Evolutionary conservation across 2,329 filamentous ascomycete genomes (phyloP).

Genomic region (Grosmannia clavigera): DNA sequence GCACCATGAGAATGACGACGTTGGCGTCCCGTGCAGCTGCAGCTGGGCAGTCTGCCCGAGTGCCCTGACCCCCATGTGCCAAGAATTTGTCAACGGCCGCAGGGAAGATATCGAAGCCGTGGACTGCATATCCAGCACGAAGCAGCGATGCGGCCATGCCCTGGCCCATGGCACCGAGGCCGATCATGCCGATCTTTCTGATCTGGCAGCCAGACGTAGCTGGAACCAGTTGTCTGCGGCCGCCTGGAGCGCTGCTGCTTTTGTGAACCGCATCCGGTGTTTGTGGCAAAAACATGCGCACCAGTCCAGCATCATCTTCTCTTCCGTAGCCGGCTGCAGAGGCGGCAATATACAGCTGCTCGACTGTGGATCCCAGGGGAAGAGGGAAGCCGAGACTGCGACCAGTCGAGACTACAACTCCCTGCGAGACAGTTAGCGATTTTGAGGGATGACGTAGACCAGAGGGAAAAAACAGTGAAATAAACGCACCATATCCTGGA

Average conservation of each 20-base stretch:
- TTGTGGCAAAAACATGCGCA: constrained; percentile 11
- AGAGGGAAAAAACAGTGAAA: neutral
- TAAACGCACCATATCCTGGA: neutral
- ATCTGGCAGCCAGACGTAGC: constrained; percentile 14
- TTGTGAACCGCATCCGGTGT: constrained; percentile 12
- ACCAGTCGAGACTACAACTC: neutral
- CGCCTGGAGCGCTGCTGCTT: neutral
- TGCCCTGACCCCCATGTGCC: constrained; percentile 13
- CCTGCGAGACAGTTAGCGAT: neutral
- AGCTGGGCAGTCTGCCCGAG: constrained; percentile 15
- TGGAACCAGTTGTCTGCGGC: constrained; percentile 11
- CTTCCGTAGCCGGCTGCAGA: constrained; percentile 16
- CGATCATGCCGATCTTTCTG: constrained; percentile 22
- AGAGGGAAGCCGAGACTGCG: constrained; percentile 18
- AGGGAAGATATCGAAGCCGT: constrained; percentile 21
- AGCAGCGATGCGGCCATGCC: constrained; percentile 25
- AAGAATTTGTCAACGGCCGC: constrained; percentile 19
- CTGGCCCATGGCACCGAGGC: constrained; percentile 25
- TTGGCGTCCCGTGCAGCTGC: constrained; percentile 18
- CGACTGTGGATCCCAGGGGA: constrained; percentile 21
- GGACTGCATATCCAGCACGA: constrained; percentile 19
- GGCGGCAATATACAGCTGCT: constrained; percentile 21
- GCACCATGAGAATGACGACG: constrained; percentile 19
- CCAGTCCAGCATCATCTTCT: constrained; percentile 18
- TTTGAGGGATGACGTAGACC: neutral